Base-by-base conservation (phyloP, 345 rosid species). In the Pugionium dolabratum region DNA sequence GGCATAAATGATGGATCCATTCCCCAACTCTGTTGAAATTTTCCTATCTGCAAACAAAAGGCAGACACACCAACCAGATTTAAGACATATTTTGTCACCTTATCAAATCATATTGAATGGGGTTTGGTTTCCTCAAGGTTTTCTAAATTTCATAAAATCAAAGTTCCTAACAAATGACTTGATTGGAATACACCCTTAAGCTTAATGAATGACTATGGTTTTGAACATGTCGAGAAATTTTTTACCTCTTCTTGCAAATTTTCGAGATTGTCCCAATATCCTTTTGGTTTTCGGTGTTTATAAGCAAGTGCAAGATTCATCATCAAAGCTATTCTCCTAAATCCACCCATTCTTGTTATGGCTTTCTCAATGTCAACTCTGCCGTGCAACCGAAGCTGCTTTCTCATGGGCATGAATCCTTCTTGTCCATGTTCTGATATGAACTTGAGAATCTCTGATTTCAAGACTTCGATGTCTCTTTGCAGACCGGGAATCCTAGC, bases 401-500 rank as follows among this genome's bases (percentile, higher is more conserved):
- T 94, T 77, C 99, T 86, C 97, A 90, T 94, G 0, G 97, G 99
- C 99, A 94, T 94, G 79, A 90, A 94, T 49, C 99, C 99, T 78
- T 88, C 97, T 70, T 88, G 92, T 41, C 99, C 99, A 54, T 88
- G 88, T 62, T 85, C 86, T 18, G 83, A 74, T 69, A 94, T 81
- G 69, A 94, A 94, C 68, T 85, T 85, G 64, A 85, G 64, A 47
- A 94, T 84, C 78, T 94, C 99, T 9, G 90, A 79, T 59, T 86
- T 88, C n/a, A 94, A 81, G 50, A 90, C 69, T 77, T 88, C 87
- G 5, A 88, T 76, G 77, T 94, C 85, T 66, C 84, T 79, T 71
- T 94, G 97, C 75, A 94, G 78, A 58, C 95, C 95, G 0, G 95
- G 99, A 74, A 94, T 84, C 73, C 88, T 85, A 0, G 88, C 82